Conservation (phyloP, 768 basidiomycete genomes). For the Tricholoma matsutake region DNA sequence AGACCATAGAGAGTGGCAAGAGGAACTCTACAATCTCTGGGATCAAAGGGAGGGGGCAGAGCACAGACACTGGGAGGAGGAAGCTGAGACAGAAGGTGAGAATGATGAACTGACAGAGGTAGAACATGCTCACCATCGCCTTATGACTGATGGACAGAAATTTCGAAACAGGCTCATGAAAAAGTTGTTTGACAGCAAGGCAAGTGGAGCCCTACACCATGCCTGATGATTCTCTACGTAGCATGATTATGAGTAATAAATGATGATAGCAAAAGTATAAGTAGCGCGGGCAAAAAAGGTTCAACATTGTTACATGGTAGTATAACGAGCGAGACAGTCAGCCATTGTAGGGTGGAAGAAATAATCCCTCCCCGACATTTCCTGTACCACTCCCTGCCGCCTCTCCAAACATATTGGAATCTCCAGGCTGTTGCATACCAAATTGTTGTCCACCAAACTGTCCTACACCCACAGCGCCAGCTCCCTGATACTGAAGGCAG, state of each 20-base stretch:
- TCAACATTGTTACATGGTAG: no score
- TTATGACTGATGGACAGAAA: background rate
- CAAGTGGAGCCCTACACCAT: background rate
- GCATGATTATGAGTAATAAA: no score
- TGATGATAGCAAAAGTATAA: background rate
- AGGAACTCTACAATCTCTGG: conserved; percentile 1
- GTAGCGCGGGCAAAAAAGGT: background rate
- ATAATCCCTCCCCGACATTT: no score
- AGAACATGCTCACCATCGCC: background rate
- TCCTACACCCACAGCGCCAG: no score
- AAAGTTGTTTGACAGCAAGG: background rate
- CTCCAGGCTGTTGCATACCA: no score
- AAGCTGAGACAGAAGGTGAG: background rate
- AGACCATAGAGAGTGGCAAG: background rate
- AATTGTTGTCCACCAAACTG: no score
- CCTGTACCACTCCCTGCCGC: no score
- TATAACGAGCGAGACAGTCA: no score
- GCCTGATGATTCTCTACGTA: no score
- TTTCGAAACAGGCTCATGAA: background rate
- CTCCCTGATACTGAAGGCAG: no score
- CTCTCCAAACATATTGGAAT: no score
- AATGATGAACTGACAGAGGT: background rate
- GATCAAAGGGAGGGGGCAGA: background rate
- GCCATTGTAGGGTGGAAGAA: no score
- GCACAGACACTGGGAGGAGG: background rate